Conservation (phyloP, 805 yeast genomes). For the Pichia manshurica region DNA sequence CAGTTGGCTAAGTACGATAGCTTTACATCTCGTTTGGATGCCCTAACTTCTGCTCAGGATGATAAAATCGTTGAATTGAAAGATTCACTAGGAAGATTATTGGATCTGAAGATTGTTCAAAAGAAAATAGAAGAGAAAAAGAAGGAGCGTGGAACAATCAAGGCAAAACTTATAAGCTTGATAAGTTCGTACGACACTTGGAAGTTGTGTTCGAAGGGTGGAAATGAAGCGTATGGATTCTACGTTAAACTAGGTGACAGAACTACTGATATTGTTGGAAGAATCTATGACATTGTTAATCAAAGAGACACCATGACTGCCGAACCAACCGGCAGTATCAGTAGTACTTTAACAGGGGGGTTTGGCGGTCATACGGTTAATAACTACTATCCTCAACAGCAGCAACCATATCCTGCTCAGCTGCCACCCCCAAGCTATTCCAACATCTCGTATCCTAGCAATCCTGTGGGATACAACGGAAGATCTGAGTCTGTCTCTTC, state of each 20-base stretch:
- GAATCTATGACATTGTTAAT: slow-evolving; percentile 26
- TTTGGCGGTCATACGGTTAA: slow-evolving; percentile 10
- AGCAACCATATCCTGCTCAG: background rate
- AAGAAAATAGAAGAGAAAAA: slow-evolving; percentile 39
- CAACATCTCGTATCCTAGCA: background rate
- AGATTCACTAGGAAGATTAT: slow-evolving; percentile 36
- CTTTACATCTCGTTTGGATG: slow-evolving; percentile 58
- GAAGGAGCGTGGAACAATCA: slow-evolving; percentile 34
- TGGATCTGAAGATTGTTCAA: slow-evolving; percentile 43
- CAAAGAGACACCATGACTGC: slow-evolving; percentile 23
- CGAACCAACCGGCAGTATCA: slow-evolving; percentile 6
- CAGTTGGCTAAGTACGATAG: slow-evolving; percentile 76
- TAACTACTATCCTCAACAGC: background rate
- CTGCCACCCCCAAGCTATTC: slow-evolving; percentile 9
- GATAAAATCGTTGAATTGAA: slow-evolving; percentile 39
- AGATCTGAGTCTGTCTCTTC: slow-evolving; percentile 2
- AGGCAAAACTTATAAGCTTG: slow-evolving; percentile 36
- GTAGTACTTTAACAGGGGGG: slow-evolving; percentile 13
- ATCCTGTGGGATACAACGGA: background rate
- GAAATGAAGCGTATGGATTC: slow-evolving; percentile 55
- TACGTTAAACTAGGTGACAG: slow-evolving; percentile 37
- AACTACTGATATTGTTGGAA: slow-evolving; percentile 32
- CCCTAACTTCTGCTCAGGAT: slow-evolving; percentile 62
- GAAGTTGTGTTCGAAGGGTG: slow-evolving; percentile 52
- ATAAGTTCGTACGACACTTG: slow-evolving; percentile 51